These are phyloP conservation scores for Leccinum ambiguum DNA, from an alignment of 1,284 basidiomycete genomes.

Conservation along the genomic window DNA sequence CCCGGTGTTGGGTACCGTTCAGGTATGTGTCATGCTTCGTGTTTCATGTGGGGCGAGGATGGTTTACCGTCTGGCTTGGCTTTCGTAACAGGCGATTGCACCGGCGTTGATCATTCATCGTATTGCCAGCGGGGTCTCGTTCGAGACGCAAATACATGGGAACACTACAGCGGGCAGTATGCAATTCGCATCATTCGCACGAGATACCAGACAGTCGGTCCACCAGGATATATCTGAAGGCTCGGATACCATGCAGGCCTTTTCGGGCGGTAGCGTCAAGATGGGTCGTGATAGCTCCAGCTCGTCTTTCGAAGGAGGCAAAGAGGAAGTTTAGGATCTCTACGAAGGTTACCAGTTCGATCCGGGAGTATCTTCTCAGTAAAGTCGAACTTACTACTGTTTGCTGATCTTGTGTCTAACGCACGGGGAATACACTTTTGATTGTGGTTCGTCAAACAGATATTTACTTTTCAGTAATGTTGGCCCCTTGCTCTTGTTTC, in stretches of 20 bases:
- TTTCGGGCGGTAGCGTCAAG: constrained; percentile 2
- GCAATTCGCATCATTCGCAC: constrained; percentile 9
- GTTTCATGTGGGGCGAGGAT: not conserved
- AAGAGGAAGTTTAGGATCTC: constrained; percentile 9
- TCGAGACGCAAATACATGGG: constrained; percentile 15
- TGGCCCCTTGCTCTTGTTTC: too few relatives aligned
- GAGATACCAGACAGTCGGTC: not conserved
- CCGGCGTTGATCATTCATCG: constrained; percentile 26
- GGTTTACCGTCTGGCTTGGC: not conserved
- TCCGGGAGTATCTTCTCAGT: not conserved
- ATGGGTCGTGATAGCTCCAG: constrained; percentile 7
- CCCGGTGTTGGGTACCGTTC: constrained; percentile 21
- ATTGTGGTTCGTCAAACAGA: not conserved
- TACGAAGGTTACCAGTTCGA: not conserved
- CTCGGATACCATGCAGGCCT: constrained; percentile 15
- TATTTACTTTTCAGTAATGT: not conserved
- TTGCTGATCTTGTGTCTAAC: not conserved
- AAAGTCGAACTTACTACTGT: not conserved
- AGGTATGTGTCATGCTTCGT: constrained; percentile 16
- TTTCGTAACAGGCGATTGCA: constrained; percentile 13
- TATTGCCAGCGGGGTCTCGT: constrained; percentile 20
- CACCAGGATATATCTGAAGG: constrained; percentile 4
- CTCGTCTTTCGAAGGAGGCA: constrained; percentile 21
- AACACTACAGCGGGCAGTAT: constrained; percentile 6
- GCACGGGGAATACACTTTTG: not conserved